phyloP scores from a whole-genome alignment of 2,329 filamentous ascomycete genomes.

The Teratosphaeriaceae sp. region DNA sequence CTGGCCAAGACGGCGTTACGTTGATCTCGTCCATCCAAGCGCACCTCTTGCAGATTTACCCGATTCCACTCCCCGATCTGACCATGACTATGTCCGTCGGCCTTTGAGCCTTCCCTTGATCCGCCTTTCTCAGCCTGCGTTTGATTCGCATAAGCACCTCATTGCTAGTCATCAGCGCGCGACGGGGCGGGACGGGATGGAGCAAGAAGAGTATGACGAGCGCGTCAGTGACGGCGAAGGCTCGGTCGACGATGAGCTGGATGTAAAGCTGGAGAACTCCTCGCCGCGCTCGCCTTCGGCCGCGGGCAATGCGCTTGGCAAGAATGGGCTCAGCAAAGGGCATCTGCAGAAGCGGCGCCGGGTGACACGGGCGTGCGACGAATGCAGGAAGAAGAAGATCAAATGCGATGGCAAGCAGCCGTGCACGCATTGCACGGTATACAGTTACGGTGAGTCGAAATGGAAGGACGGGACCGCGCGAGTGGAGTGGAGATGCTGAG shows the following conservation, averaged over 20 bases:
- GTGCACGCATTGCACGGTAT: constrained; percentile 88
- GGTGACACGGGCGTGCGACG: constrained; percentile 82
- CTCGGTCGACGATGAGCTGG: constrained; percentile 22
- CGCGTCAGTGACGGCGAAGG: constrained; percentile 22
- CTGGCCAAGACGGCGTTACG: no score
- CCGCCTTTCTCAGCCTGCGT: no score
- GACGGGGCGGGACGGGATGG: no score
- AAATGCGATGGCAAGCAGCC: constrained; percentile 51
- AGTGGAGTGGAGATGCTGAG: neutral
- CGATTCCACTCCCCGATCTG: no score
- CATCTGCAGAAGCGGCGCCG: constrained; percentile 61
- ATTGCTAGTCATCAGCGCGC: no score
- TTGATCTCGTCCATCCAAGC: no score
- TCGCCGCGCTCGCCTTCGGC: constrained; percentile 15
- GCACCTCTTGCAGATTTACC: no score
- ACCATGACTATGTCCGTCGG: no score
- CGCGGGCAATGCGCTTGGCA: neutral
- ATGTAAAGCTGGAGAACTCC: constrained; percentile 24
- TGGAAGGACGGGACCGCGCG: neutral
- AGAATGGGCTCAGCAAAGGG: neutral
- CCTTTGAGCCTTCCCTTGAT: no score
- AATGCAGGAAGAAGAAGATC: constrained; percentile 65
- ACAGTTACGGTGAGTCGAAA: constrained; percentile 76
- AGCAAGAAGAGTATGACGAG: constrained; percentile 30
- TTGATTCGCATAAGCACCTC: no score